Evolutionary conservation across 2,329 filamentous ascomycete species (phyloP), one percentile per base, ranked within the genome.

Genomic region (Tolypocladium ophioglossoides): DNA sequence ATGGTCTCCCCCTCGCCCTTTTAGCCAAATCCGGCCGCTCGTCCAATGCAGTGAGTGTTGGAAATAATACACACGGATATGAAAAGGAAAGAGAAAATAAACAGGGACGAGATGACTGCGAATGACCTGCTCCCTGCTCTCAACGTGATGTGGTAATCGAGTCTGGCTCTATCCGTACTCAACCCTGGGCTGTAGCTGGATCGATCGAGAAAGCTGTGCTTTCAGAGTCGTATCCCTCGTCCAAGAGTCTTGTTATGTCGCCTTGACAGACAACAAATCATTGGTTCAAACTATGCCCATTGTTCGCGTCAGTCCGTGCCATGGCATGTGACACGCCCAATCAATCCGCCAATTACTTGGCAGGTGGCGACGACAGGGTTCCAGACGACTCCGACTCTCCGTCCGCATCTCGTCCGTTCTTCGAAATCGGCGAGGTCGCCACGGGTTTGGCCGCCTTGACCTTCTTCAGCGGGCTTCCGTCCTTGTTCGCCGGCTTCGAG

Each of bases 351-450:
- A 8, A n/a, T 50, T 39, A 60, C 41, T 60, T 60, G 9, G 48
- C 61, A 3, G 77, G 77, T 20, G 79, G 79, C 18, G 79, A 82
- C 0, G 79, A 82, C 56, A 80, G 64, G 0, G 77, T 77, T 20
- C 75, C 80, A 0, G 78, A 81, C 41, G 78, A 80, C 62, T 83
- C 80, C 18, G 78, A 81, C 57, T 76, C 76, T 44, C 68, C 74
- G 49, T 81, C 79, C 20, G 72, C 72, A 47, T 75, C 71, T 47
- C 73, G 72, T 20, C 75, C 75, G 57, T 72, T 75, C 62, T 77
- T 79, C 24, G 76, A 75, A 30, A 75, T 70, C 4, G 77, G 73
- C 10, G 78, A 75, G 27, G 73, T 75, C 51, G 78, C 63, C 11
- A 70, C 68, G 41, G 78, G 75, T 63, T 79, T 79, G 32, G 71